Base-by-base conservation (phyloP, 495 filamentous ascomycete genomes). In the Coniosporium apollinis region DNA sequence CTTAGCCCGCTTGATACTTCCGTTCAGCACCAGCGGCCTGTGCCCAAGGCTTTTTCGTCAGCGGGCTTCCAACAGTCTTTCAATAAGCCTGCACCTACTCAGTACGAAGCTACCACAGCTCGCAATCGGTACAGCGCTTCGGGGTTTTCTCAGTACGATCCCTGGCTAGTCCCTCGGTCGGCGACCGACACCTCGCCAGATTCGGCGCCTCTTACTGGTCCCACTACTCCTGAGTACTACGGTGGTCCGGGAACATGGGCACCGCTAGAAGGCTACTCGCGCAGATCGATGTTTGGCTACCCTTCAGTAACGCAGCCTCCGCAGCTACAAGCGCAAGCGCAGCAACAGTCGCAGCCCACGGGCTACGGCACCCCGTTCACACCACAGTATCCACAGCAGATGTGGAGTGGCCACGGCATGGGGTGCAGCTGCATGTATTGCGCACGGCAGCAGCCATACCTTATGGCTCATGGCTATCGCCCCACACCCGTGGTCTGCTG, bases 1-100 rank as follows among this genome's bases (percentile, higher is more conserved):
- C 62, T 86, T 41, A 66, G 75, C 13, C 74, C 80, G 14, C 66
- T 87, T 43, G 75, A 85, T 49, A 74, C 79, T 39, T 76, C 76
- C 28, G 50, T 74, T 19, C 48, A 64, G 28, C 61, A 70, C 13
- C 56, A 60, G 31, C 59, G 58, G 5, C 49, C 54, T 17, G 48
- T 64, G 34, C 49, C 57, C 34, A 66, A 62, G 37, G 59, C 31
- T 11, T 47, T 33, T 36, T 22, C 41, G 22, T 11, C n/a, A 31
- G 14, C 42, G 16, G 5, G 9, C 36, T 10, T 52, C 37, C 33
- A 19, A 22, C 19, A 28, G 28, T 39, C 43, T 24, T 48, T 46
- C 22, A 45, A 45, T 38, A 48, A 57, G 30, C 38, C 47, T 33
- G 37, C 62, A 15, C 58, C 40, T 42, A 3, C 50, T 43, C 18